Evolutionary conservation across 2,329 filamentous ascomycete species (phyloP).

Genomic region (Volutella citrinella): DNA sequence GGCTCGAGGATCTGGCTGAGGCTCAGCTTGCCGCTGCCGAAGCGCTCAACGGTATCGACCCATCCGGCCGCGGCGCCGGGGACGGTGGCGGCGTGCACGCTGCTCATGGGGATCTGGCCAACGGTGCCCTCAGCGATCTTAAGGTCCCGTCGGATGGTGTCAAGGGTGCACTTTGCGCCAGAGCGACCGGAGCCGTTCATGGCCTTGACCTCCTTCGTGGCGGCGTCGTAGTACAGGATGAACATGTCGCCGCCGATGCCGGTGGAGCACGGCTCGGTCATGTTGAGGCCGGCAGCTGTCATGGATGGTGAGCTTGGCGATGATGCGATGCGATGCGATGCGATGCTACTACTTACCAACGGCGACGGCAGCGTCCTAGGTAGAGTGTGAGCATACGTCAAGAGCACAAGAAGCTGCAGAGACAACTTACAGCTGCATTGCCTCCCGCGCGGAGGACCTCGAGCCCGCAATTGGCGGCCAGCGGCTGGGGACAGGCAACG

Average conservation of each 20-base stretch:
- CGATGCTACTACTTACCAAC: conserved; percentile 57
- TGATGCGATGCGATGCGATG: background rate
- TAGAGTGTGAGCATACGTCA: no score
- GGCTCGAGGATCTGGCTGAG: conserved; percentile 76
- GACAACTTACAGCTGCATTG: conserved; percentile 87
- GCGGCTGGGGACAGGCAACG: conserved; percentile 82
- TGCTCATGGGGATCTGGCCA: conserved; percentile 67
- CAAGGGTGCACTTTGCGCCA: conserved; percentile 64
- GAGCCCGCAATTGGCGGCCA: conserved; percentile 85
- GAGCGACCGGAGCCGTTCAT: conserved; percentile 93
- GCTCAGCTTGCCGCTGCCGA: conserved; percentile 81
- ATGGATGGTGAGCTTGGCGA: no score
- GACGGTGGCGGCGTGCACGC: conserved; percentile 78
- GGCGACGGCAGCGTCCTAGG: conserved; percentile 95
- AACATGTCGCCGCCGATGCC: conserved; percentile 98
- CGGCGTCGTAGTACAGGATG: conserved; percentile 85
- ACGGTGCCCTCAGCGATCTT: conserved; percentile 56
- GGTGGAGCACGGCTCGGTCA: conserved; percentile 89
- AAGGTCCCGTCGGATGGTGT: conserved; percentile 67
- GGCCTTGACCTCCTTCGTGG: conserved; percentile 75
- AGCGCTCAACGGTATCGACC: conserved; percentile 83
- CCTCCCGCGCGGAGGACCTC: conserved; percentile 82
- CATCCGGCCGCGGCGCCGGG: conserved; percentile 92
- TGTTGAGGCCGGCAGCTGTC: conserved; percentile 81
- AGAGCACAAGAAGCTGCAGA: no score